Evolutionary conservation across 1,284 basidiomycete genomes (phyloP), one percentile per base, ranked within the genome.

Genomic region (Moniliophthora roreri): DNA sequence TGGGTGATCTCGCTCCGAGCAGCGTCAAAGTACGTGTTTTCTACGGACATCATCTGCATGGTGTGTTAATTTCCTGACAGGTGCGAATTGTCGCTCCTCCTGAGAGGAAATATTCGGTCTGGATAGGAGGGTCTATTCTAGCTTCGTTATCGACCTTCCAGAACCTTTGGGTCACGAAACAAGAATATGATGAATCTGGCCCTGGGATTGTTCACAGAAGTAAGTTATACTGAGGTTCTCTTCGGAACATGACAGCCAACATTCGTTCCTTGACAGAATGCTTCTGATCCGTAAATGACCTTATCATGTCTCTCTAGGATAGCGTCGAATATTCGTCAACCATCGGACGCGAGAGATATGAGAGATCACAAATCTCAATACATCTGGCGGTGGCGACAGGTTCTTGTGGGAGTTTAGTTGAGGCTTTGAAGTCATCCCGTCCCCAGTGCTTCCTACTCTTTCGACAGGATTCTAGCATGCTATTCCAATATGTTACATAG

Each of bases 1-100:
- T 91, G 66, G 86, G 86, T 55, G 77, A 82, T 24, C 79, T 90
- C 55, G 46, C 86, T 53, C 87, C 87, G 20, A 66, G 69, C 57
- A 73, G 69, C 64, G 74, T 89, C 84, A 89, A 89, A 81, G 84
- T 84, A 70, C 71, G 80, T 73, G 6, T 28, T 20, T 38, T 23
- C 28, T 26, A 15, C 15, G 4, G 9, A 6, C 20, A 21, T 38
- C 15, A 24, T 49, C 35, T n/a, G 20, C 20, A 38, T 36, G 7
- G 6, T 46, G 28, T 8, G 38, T 15, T 6, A 8, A 46, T 23
- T n/a, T 24, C 11, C 28, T 20, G 34, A 16, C 20, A 49, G 48
- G 48, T 49, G 16, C 37, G 38, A 38, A 38, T 49, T 10, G 26
- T 49, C 20, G 48, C 48, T 23, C 48, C 48, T 21, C 48, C 48